phyloP scores from a whole-genome alignment of 225 moss, liverwort and hornwort species.

The Takakia lepidozioides region DNA sequence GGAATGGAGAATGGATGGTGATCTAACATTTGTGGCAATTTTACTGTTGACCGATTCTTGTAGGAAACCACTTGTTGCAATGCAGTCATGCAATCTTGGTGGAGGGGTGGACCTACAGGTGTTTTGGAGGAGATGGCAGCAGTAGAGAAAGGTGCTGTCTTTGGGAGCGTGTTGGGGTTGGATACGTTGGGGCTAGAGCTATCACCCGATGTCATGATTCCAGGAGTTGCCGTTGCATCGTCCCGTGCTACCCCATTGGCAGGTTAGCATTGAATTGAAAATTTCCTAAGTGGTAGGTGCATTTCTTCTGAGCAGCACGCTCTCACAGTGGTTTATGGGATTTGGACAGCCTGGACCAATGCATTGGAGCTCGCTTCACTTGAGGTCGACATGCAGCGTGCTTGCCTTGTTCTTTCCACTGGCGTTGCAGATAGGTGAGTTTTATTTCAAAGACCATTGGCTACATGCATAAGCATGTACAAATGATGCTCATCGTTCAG shows the following conservation, averaged over 20 bases:
- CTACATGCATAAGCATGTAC: too few species aligned
- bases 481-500: too few species aligned
- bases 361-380: conserved; percentile 87
- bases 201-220: conserved; percentile 66
- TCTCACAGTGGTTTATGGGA: not conserved
- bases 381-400: conserved; percentile 58
- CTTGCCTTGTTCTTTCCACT: conserved; percentile 79
- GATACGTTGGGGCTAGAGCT: conserved; percentile 63
- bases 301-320: not conserved
- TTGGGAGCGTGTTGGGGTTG: conserved; percentile 72
- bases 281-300: not conserved
- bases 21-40: too few species aligned
- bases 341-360: conserved; percentile 83
- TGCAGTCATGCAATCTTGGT: too few species aligned
- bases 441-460: too few species aligned
- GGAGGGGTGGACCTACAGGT: conserved; percentile 33
- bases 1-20: too few species aligned
- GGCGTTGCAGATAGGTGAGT: conserved; percentile 69
- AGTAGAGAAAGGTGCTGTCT: conserved; percentile 68
- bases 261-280: conserved; percentile 29
- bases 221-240: conserved; percentile 94
- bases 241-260: conserved; percentile 83
- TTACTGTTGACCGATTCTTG: too few species aligned
- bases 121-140: conserved; percentile 82
- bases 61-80: too few species aligned